Conservation (phyloP, 495 filamentous ascomycete genomes). For the Aspergillus heteromorphus region DNA sequence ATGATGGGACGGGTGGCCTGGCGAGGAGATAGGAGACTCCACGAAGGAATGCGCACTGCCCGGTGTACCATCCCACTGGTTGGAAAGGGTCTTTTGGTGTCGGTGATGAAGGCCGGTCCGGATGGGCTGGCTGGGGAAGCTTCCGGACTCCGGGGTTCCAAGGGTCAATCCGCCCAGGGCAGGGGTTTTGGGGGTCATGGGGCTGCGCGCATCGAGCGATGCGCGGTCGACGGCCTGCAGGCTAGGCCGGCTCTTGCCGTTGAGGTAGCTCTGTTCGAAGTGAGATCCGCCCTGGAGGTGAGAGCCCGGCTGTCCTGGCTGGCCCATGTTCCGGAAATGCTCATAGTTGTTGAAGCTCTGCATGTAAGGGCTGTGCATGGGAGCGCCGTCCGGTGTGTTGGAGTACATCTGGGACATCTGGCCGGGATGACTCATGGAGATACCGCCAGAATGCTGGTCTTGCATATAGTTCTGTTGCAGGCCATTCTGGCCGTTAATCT, state of each 20-base stretch:
- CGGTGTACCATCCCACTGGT: constrained; percentile 77
- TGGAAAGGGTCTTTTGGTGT: constrained; percentile 76
- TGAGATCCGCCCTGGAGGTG: constrained; percentile 49
- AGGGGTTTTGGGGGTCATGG: constrained; percentile 74
- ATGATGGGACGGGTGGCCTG: constrained; percentile 51
- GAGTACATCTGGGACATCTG: constrained; percentile 72
- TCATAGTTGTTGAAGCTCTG: constrained; percentile 66
- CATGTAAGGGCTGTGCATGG: constrained; percentile 81
- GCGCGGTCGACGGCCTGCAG: constrained; percentile 64
- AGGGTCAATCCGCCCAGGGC: constrained; percentile 53
- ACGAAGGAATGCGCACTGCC: constrained; percentile 73
- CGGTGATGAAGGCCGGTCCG: constrained; percentile 55
- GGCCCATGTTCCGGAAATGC: constrained; percentile 57
- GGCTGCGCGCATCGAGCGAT: constrained; percentile 63
- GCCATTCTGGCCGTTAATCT: constrained; percentile 44
- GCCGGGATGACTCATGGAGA: constrained; percentile 44
- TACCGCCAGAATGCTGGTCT: constrained; percentile 38
- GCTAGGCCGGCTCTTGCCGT: constrained; percentile 51
- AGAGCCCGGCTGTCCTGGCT: constrained; percentile 42
- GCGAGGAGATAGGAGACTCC: constrained; percentile 76
- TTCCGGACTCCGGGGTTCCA: constrained; percentile 59
- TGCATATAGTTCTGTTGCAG: constrained; percentile 42
- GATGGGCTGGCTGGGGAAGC: constrained; percentile 71
- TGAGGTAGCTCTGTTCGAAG: constrained; percentile 49
- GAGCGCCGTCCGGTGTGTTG: constrained; percentile 79